Base-by-base conservation (phyloP, 75 land plant genomes). In the Gnetum montanum region DNA sequence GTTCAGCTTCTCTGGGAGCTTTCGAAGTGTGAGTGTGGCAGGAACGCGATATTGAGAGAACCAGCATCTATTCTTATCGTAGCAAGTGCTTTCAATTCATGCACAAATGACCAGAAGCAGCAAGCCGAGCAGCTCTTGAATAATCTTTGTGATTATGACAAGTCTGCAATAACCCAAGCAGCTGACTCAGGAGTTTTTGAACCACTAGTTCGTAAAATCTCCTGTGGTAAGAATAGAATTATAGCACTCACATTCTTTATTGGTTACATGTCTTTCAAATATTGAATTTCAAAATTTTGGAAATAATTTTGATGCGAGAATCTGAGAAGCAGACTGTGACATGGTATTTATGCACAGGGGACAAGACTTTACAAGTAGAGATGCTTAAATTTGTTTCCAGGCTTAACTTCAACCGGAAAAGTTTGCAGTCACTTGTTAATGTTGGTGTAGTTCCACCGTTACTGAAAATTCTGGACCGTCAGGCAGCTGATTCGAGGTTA, bases 1-100 rank as follows among this genome's bases (percentile, higher is more conserved):
- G 46, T 64, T 2, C 63, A 59, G 34, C 67, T 64, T 59, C 67
- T 64, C 43, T 49, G 62, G 67, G 67, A 64, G 41, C 37, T 64
- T 19, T 64, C 67, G 16, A 59, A 64, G 25, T 24, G 19, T 28
- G 46, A 64, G 31, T 18, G 34, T 22, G 67, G 65, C 34, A 55
- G 41, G 25, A 26, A 8, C 16, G 62, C 41, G 10, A 64, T 64
- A 29, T 31, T 64, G 36, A 35, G 48, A 11, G 64, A 64, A 47
- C 37, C 27, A 34, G 67, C 66, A 35, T 27, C 67, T 10, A 33
- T 64, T 49, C 24, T 64, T 11, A 37, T 59, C 18, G 62, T 64
- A 18, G 65, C 67, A 8, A 64, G 43, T 41, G 67, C 67, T 58
- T 47, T 38, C 27, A 64, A 40, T 34, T 23, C 60, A 35, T 47